These are phyloP conservation scores for Rosa lucieae DNA, from an alignment of 306 rosid species.

Conservation along the genomic window DNA sequence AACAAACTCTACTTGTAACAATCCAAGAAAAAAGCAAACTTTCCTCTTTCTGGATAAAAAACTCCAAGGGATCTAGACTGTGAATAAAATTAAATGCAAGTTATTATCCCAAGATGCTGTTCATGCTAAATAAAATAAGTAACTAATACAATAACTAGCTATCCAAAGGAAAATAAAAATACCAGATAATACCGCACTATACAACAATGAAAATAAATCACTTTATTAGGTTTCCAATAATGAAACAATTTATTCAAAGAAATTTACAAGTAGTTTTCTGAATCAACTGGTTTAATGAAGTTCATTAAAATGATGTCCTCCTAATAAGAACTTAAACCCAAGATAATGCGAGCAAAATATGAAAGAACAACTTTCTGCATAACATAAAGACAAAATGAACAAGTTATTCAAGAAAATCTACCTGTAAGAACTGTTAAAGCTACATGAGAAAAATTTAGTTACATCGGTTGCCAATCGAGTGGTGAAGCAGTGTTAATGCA, in stretches of 20 bases:
- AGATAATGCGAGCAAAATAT: background rate
- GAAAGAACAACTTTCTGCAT: background rate
- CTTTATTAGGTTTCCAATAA: background rate
- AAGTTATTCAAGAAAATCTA: background rate
- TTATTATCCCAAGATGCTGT: background rate
- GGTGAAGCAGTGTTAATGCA: slow-evolving; percentile 6
- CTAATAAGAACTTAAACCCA: background rate
- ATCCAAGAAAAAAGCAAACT: too few relatives aligned
- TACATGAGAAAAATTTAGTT: too few relatives aligned
- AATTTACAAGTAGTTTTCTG: background rate
- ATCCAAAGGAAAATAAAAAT: too few relatives aligned
- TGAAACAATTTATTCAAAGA: background rate
- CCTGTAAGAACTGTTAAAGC: background rate
- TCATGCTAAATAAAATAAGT: background rate
- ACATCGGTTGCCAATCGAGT: background rate
- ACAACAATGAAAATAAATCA: background rate
- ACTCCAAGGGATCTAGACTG: too few relatives aligned
- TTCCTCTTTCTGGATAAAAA: too few relatives aligned
- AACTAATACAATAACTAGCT: background rate
- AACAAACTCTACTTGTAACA: background rate
- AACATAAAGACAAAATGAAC: background rate
- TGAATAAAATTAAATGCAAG: too few relatives aligned
- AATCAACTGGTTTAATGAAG: background rate
- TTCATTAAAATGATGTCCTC: background rate
- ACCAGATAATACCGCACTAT: too few relatives aligned